Percentiles rank a stretch among this genome's conserved stretches.
Conservation (phyloP, 2,329 filamentous ascomycete genomes). For the Penicillium brevicompactum region DNA sequence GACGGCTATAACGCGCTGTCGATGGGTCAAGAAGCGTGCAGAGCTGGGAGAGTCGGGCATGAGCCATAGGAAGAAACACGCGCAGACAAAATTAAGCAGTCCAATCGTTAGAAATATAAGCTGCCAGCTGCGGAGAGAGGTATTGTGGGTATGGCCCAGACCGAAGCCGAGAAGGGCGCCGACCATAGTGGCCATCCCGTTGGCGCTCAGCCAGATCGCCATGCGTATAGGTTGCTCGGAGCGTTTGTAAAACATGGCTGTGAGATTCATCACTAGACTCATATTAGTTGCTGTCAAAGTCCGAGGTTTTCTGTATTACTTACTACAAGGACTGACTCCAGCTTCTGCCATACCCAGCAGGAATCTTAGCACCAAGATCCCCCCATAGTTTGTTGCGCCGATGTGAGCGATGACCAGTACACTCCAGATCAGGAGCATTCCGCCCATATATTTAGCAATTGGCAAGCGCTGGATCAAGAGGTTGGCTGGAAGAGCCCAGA, state of each 20-base stretch:
- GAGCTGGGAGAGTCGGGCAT: constrained; percentile 43
- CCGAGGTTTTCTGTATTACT: not conserved
- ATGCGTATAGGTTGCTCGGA: constrained; percentile 41
- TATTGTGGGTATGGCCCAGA: constrained; percentile 35
- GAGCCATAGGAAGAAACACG: constrained; percentile 32
- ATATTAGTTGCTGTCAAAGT: constrained; percentile 2
- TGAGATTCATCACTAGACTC: constrained; percentile 35
- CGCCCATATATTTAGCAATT: constrained; percentile 45
- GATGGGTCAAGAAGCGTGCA: constrained; percentile 42
- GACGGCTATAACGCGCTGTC: constrained; percentile 44
- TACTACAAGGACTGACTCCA: constrained; percentile 36
- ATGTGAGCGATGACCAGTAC: constrained; percentile 41
- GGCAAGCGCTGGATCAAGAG: constrained; percentile 46
- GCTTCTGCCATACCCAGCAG: constrained; percentile 48
- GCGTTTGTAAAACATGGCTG: constrained; percentile 42
- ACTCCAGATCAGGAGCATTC: constrained; percentile 47
- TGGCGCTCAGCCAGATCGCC: constrained; percentile 39
- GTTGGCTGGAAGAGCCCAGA: constrained; percentile 45
- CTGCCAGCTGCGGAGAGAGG: constrained; percentile 35
- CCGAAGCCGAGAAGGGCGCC: constrained; percentile 41
- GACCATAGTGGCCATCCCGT: constrained; percentile 41
- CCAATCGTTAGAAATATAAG: constrained; percentile 48
- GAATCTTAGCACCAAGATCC: constrained; percentile 50
- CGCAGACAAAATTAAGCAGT: constrained; percentile 49
- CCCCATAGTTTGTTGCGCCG: constrained; percentile 43